Evolutionary conservation across 768 basidiomycete genomes (phyloP).

Genomic region (Panaeolus papilionaceus): DNA sequence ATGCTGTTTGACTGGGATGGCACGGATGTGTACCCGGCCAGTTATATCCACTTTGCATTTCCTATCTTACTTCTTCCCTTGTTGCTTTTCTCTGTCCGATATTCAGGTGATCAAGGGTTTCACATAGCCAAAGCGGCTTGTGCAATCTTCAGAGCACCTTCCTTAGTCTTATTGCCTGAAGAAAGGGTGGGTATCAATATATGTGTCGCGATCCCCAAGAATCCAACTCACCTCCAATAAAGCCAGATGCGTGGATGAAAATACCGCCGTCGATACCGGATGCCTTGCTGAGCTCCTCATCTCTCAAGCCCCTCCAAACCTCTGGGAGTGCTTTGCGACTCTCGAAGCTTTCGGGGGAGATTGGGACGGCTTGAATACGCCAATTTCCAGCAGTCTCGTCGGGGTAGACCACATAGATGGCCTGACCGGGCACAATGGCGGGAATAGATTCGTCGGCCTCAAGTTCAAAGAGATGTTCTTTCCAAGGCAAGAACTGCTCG

Average conservation of each 20-base stretch:
- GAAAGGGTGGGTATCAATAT: not conserved
- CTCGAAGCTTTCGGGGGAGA: slow-evolving; percentile 82
- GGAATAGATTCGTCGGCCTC: slow-evolving; percentile 63
- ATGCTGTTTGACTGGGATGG: slow-evolving; percentile 9
- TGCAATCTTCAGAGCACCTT: slow-evolving; percentile 86
- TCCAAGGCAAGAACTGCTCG: slow-evolving; percentile 86
- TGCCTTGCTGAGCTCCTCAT: slow-evolving; percentile 75
- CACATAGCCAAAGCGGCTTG: slow-evolving; percentile 61
- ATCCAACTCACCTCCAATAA: slow-evolving; percentile 81
- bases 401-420: slow-evolving; percentile 89
- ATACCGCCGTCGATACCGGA: slow-evolving; percentile 84
- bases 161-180: slow-evolving; percentile 86
- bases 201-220: slow-evolving; percentile 14
- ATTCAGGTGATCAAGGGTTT: slow-evolving; percentile 3
- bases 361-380: slow-evolving; percentile 93
- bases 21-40: not conserved
- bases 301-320: slow-evolving; percentile 90
- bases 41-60: not conserved
- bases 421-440: slow-evolving; percentile 48
- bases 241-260: slow-evolving; percentile 95
- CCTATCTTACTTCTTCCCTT: not conserved
- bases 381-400: slow-evolving; percentile 80
- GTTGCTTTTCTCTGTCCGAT: not conserved
- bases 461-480: slow-evolving; percentile 93
- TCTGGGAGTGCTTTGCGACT: slow-evolving; percentile 94